Evolutionary conservation across 2,329 filamentous ascomycete species (phyloP).

Genomic region (Apiospora hydei): DNA sequence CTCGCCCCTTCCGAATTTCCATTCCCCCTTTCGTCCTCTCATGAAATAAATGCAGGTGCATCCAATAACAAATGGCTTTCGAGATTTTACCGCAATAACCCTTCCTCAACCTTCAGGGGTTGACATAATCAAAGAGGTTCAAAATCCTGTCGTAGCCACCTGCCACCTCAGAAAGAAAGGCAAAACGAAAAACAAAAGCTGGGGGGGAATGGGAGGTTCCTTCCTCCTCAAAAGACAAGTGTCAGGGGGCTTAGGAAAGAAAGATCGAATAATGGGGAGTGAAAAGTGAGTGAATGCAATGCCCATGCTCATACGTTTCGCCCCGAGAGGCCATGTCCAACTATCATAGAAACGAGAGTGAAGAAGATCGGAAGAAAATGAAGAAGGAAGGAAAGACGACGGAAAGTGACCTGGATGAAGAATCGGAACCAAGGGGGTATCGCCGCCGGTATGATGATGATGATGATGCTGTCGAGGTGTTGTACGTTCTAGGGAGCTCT

Average conservation of each 20-base stretch:
- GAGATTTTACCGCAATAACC: not conserved
- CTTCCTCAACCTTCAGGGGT: not conserved
- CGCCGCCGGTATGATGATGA: constrained; percentile 8
- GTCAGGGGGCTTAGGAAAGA: not conserved
- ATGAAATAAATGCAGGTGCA: not conserved
- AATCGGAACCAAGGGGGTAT: not conserved
- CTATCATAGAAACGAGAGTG: not conserved
- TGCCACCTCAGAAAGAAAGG: not conserved
- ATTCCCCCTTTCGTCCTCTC: not conserved
- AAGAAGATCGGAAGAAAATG: not conserved
- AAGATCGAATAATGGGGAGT: not conserved
- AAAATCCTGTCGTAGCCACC: not conserved
- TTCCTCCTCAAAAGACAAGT: not conserved
- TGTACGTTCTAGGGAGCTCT: not conserved
- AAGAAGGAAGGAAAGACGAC: not conserved
- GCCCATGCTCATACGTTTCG: not conserved
- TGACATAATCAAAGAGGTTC: not conserved
- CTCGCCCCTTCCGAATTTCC: not conserved
- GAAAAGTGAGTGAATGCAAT: constrained; percentile 13
- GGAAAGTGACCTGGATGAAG: not conserved
- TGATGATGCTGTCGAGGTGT: not conserved
- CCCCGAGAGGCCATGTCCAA: not conserved
- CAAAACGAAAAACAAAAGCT: not conserved
- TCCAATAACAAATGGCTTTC: not conserved
- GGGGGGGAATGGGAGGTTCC: not conserved